phyloP scores from a whole-genome alignment of 768 basidiomycete species.

The Collybia nuda region DNA sequence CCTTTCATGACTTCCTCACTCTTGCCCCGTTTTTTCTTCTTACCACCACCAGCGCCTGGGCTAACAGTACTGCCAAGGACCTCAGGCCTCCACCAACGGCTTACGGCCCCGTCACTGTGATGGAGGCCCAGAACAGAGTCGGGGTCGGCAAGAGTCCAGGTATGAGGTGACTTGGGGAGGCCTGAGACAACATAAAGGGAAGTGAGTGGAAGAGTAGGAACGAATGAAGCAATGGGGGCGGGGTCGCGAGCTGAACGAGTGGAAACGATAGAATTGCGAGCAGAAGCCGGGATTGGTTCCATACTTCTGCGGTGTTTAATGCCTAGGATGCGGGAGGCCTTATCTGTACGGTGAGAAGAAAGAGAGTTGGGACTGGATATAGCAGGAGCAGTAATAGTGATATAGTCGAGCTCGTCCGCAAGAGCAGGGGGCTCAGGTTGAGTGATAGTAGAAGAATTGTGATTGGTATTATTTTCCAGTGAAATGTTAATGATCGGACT shows the following conservation, averaged over 20 bases:
- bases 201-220: slow-evolving; percentile 73
- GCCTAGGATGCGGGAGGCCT: slow-evolving; percentile 77
- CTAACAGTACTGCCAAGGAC: slow-evolving; percentile 87
- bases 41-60: slow-evolving; percentile 78
- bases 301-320: slow-evolving; percentile 74
- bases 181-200: slow-evolving; percentile 88
- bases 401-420: slow-evolving; percentile 76
- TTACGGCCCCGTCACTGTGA: slow-evolving; percentile 83
- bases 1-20: slow-evolving; percentile 69
- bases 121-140: slow-evolving; percentile 80
- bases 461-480: slow-evolving; percentile 26
- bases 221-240: slow-evolving; percentile 58
- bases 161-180: slow-evolving; percentile 84
- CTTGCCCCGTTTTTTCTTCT: slow-evolving; percentile 70
- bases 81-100: slow-evolving; percentile 89
- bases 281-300: slow-evolving; percentile 82
- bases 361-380: slow-evolving; percentile 33
- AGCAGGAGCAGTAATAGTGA: slow-evolving; percentile 41
- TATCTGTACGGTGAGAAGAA: slow-evolving; percentile 53
- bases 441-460: slow-evolving; percentile 21
- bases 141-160: slow-evolving; percentile 86
- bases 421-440: slow-evolving; percentile 43
- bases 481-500: slow-evolving; percentile 56
- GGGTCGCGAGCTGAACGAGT: slow-evolving; percentile 64
- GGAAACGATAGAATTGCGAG: slow-evolving; percentile 76